Evolutionary conservation across 2,329 filamentous ascomycete species (phyloP).

Genomic region (Neoarthrinium moseri): DNA sequence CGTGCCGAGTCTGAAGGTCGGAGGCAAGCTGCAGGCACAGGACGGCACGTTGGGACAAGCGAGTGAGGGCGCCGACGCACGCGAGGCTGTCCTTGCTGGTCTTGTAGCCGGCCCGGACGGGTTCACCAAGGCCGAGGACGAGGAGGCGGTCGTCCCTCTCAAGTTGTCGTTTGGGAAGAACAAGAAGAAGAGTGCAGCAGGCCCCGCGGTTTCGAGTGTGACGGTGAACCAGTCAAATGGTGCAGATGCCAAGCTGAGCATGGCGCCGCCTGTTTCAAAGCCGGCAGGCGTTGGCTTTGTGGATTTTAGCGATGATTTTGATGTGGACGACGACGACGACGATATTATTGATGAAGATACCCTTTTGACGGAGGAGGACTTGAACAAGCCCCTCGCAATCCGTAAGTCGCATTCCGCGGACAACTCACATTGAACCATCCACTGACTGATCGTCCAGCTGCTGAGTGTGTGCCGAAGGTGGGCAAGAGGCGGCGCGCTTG

Average conservation of each 20-base stretch:
- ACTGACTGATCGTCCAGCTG: conserved; percentile 50
- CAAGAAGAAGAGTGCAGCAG: conserved; percentile 48
- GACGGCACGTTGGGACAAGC: conserved; percentile 57
- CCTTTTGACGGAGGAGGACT: conserved; percentile 81
- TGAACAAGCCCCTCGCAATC: conserved; percentile 72
- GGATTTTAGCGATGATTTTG: conserved; percentile 65
- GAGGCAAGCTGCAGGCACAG: conserved; percentile 67
- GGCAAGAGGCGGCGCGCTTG: conserved; percentile 90
- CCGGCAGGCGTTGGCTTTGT: conserved; percentile 66
- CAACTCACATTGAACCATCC: not conserved
- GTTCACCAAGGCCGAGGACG: conserved; percentile 72
- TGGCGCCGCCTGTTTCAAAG: conserved; percentile 34
- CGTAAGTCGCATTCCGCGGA: conserved; percentile 57
- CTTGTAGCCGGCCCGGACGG: conserved; percentile 62
- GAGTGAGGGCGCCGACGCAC: conserved; percentile 47
- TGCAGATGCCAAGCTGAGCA: conserved; percentile 33
- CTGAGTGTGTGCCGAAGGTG: conserved; percentile 82
- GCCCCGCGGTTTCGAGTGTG: conserved; percentile 27
- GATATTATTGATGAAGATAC: conserved; percentile 91
- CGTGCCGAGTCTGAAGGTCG: conserved; percentile 68
- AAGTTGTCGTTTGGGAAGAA: conserved; percentile 64
- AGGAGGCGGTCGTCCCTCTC: conserved; percentile 54
- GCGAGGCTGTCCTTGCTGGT: conserved; percentile 84
- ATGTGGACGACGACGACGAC: conserved; percentile 65
- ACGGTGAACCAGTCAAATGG: conserved; percentile 36